Percentiles rank a stretch among this genome's conserved stretches.
These are phyloP conservation scores for Paraphaeosphaeria sporulosa DNA, from an alignment of 2,329 filamentous ascomycete genomes.

Conservation along the genomic window DNA sequence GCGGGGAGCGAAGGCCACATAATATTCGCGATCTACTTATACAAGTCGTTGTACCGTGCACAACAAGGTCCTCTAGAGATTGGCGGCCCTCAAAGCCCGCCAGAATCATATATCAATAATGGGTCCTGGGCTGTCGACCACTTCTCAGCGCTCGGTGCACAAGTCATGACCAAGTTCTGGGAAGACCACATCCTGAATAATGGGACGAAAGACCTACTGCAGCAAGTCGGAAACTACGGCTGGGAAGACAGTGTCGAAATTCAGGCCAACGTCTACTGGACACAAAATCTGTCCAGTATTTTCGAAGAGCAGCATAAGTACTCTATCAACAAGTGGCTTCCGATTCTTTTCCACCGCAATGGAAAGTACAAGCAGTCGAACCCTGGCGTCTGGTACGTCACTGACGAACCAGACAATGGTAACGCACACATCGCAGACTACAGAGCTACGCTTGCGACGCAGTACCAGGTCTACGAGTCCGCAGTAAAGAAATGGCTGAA, in stretches of 20 bases:
- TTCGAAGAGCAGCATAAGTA: slow-evolving; percentile 38
- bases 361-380: slow-evolving; percentile 22
- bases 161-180: slow-evolving; percentile 47
- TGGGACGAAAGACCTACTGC: slow-evolving; percentile 19
- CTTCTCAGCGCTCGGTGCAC: slow-evolving; percentile 38
- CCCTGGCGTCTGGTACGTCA: slow-evolving; percentile 17
- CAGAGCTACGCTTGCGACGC: slow-evolving; percentile 34
- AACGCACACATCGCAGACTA: slow-evolving; percentile 38
- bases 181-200: slow-evolving; percentile 39
- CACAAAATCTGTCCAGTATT: slow-evolving; percentile 26
- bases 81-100: slow-evolving; percentile 19
- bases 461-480: slow-evolving; percentile 39
- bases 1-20: slow-evolving; percentile 11
- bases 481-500: slow-evolving; percentile 36
- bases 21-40: slow-evolving; percentile 27
- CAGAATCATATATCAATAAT: slow-evolving; percentile 38
- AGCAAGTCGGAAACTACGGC: slow-evolving; percentile 39
- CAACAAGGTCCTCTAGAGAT: slow-evolving; percentile 34
- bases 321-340: slow-evolving; percentile 38
- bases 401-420: slow-evolving; percentile 23
- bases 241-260: slow-evolving; percentile 49
- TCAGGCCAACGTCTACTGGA: slow-evolving; percentile 33
- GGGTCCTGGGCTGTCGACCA: slow-evolving; percentile 46
- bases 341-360: slow-evolving; percentile 36
- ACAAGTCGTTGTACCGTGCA: slow-evolving; percentile 29